A percentile compares a stretch with the other conserved stretches of the same genome.
These are phyloP conservation scores for Apiotrichum porosum DNA, from an alignment of 1,284 basidiomycete genomes.

Conservation along the genomic window DNA sequence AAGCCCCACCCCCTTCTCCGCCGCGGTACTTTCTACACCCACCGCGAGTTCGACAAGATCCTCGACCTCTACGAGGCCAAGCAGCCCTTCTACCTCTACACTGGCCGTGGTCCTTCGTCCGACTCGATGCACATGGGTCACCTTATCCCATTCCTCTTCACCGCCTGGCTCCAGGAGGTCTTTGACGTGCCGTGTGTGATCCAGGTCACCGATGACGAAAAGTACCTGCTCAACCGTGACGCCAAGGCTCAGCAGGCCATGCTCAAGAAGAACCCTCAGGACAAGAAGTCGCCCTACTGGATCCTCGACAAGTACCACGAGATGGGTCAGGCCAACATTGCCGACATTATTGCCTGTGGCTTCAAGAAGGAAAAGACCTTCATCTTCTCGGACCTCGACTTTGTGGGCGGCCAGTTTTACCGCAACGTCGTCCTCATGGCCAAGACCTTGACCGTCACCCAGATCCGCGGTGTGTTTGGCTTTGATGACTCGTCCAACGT, in stretches of 20 bases:
- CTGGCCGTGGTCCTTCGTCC: conserved; percentile 91
- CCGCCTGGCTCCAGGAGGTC: conserved; percentile 96
- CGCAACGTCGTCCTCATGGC: conserved; percentile 91
- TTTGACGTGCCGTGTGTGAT: conserved; percentile 92
- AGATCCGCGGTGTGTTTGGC: conserved; percentile 92
- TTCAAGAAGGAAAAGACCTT: conserved; percentile 92
- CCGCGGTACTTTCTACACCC: conserved; percentile 95
- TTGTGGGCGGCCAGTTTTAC: conserved; percentile 79
- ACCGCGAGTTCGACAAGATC: conserved; percentile 91
- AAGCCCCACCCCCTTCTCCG: conserved; percentile 87
- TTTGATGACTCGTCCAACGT: conserved; percentile 98
- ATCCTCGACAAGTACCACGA: conserved; percentile 74
- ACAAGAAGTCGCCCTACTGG: conserved; percentile 57
- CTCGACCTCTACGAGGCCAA: conserved; percentile 93
- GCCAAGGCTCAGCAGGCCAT: conserved; percentile 46
- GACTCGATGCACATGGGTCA: conserved; percentile 98
- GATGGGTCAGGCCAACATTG: conserved; percentile 81
- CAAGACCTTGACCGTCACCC: conserved; percentile 85
- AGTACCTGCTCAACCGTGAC: conserved; percentile 95
- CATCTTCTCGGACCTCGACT: conserved; percentile 91
- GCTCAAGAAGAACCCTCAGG: conserved; percentile 43
- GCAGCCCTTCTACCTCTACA: conserved; percentile 98
- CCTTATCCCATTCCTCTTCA: conserved; percentile 95
- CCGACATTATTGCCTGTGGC: conserved; percentile 78
- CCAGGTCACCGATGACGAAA: conserved; percentile 98